Base-by-base conservation (phyloP, 352 stramenopile genomes). In the Globisporangium barbulae region DNA sequence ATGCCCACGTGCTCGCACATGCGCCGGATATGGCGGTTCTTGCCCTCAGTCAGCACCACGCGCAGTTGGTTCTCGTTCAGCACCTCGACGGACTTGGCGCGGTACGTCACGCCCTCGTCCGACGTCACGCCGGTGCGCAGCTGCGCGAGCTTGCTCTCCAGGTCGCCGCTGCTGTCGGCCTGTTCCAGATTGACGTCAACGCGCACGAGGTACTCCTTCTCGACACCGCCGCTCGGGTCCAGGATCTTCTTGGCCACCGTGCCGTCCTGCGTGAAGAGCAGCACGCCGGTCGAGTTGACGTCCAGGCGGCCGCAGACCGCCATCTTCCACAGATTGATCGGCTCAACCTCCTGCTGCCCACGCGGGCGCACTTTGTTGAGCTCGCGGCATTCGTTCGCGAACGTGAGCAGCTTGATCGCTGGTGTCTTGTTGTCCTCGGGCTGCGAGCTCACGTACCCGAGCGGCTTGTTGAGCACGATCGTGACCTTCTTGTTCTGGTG, bases 11-110 rank as follows among this genome's bases (percentile, higher is more conserved):
- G 81, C 52, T 96, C 88, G 68, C 96, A 97, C 96, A 99, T 99
- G 72, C 85, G 94, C 10, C 96, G 93, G 73, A 99, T 98, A 76
- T 99, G 96, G 63, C 95, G 88, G 72, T 99, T 96, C 59, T 97
- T 89, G 53, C 96, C 96, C 75, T 99, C 94, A 7, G 85, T 91
- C n/a, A 99, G 74, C 41, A 96, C 86, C 41, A 98, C 86, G 10
- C 83, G 72, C 60, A 96, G 69, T 50, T 94, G 82, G 63, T 95
- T 88, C 33, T 78, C 83, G 61, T 94, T 94, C 21, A 94, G 65
- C 31, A 92, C 65, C 53, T 93, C 79, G 53, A 92, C 83, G 41
- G 73, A 87, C 71, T 93, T 93, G 58, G 85, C 85, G 30, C 73
- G 73, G 65, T 93, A 94, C 1, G 78, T 84, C 49, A 91, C 72